Evolutionary conservation across 345 rosid genomes (phyloP).

Genomic region (Populus ilicifolia): DNA sequence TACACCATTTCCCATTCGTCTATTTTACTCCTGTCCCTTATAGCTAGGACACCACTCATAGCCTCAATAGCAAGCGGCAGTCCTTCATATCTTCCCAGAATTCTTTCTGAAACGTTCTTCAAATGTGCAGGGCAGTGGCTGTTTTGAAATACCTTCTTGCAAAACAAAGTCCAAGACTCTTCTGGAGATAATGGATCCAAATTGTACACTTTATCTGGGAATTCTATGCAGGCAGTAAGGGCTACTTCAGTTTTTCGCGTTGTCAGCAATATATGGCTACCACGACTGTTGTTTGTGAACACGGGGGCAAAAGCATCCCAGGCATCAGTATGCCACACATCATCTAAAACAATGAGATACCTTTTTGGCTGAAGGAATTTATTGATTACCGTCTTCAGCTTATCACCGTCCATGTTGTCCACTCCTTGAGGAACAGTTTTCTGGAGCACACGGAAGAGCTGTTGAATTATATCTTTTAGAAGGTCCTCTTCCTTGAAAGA

Average conservation of each 20-base stretch:
- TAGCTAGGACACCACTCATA: slow-evolving; percentile 10
- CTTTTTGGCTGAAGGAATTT: neutral
- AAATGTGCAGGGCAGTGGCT: neutral
- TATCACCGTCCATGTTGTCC: slow-evolving; percentile 4
- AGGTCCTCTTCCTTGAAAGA: slow-evolving; percentile 11
- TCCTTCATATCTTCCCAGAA: slow-evolving; percentile 13
- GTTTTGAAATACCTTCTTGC: slow-evolving; percentile 9
- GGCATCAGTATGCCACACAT: slow-evolving; percentile 12
- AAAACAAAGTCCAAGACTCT: slow-evolving; percentile 14
- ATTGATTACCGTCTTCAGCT: slow-evolving; percentile 5
- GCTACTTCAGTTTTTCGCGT: slow-evolving; percentile 16
- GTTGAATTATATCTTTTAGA: slow-evolving; percentile 15
- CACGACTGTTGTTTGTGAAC: neutral
- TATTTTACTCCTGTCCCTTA: neutral
- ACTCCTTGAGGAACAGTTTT: slow-evolving; percentile 2
- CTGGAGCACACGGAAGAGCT: neutral
- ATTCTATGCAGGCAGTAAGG: neutral
- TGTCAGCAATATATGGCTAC: slow-evolving; percentile 9
- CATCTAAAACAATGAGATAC: slow-evolving; percentile 21
- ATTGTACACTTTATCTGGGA: neutral
- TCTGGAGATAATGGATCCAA: slow-evolving; percentile 11
- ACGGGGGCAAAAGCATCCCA: slow-evolving; percentile 2
- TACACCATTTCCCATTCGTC: slow-evolving; percentile 13
- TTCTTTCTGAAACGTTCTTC: neutral
- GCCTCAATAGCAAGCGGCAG: slow-evolving; percentile 17